phyloP scores from a whole-genome alignment of 2,329 filamentous ascomycete species.

The Hawksworthiomyces lignivorus region DNA sequence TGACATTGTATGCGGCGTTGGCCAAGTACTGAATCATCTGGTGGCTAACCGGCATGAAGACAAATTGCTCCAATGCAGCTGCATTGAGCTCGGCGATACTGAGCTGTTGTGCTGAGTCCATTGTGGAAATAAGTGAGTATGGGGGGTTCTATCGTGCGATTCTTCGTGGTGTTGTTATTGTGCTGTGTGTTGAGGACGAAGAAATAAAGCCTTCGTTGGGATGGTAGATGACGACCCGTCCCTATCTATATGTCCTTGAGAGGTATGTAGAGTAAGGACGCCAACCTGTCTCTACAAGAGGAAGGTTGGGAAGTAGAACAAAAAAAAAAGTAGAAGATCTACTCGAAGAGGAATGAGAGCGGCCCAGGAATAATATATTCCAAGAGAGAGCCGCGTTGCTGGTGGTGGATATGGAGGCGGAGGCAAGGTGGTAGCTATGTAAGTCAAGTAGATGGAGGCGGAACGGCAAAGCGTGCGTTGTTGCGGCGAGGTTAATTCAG shows the following conservation, averaged over 20 bases:
- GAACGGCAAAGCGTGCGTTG: constrained; percentile 7
- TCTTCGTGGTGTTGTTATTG: constrained; percentile 1
- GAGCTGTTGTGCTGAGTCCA: constrained; percentile 42
- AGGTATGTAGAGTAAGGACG: not conserved
- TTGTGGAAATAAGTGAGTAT: constrained; percentile 21
- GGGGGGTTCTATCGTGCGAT: not conserved
- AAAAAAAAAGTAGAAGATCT: constrained; percentile 7
- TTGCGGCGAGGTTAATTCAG: constrained; percentile 14
- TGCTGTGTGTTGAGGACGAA: too few relatives aligned
- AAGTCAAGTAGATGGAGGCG: constrained; percentile 1
- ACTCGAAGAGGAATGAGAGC: constrained; percentile 13
- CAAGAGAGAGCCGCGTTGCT: constrained; percentile 11
- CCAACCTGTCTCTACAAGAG: not conserved
- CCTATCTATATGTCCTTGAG: constrained; percentile 4
- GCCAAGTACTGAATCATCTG: constrained; percentile 75
- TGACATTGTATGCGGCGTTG: constrained; percentile 66
- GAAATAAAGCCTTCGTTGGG: not conserved
- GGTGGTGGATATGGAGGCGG: constrained; percentile 6
- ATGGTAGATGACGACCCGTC: not conserved
- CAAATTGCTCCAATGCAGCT: constrained; percentile 69
- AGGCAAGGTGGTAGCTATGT: not conserved
- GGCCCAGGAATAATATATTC: constrained; percentile 17
- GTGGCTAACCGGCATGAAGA: constrained; percentile 66
- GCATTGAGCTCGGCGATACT: constrained; percentile 56
- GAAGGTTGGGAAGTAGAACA: not conserved